These are phyloP conservation scores for Linum usitatissimum DNA, from an alignment of 345 rosid genomes.

Conservation along the genomic window DNA sequence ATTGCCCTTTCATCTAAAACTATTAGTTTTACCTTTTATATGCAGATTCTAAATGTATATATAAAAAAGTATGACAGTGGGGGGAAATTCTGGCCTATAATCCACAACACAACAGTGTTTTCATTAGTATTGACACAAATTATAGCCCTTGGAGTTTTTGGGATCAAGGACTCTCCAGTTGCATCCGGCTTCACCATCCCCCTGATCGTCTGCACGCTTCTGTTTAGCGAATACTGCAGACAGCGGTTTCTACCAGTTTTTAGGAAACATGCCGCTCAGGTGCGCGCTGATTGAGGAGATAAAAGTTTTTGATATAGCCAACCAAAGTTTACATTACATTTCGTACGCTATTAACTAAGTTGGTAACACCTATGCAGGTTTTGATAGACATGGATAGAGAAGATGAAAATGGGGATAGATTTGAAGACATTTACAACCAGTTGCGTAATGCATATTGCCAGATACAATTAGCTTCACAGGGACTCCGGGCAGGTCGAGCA, in stretches of 20 bases:
- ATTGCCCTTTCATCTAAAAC: background rate
- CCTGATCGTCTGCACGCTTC: slow-evolving; percentile 48
- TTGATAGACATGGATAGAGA: slow-evolving; percentile 74
- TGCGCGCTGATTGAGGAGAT: slow-evolving; percentile 12
- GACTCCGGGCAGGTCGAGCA: slow-evolving; percentile 8
- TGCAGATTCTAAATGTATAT: slow-evolving; percentile 82
- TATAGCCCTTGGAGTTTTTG: slow-evolving; percentile 79
- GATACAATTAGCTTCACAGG: slow-evolving; percentile 28
- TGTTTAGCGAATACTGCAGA: slow-evolving; percentile 75
- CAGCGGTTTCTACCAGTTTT: slow-evolving; percentile 62
- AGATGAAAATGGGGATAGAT: slow-evolving; percentile 49
- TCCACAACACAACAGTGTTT: slow-evolving; percentile 77
- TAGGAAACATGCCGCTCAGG: slow-evolving; percentile 57
- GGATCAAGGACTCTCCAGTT: slow-evolving; percentile 53
- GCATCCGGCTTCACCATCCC: slow-evolving; percentile 77
- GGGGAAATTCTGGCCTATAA: slow-evolving; percentile 81
- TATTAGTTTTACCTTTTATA: slow-evolving; percentile 2
- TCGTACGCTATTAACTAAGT: too few relatives aligned
- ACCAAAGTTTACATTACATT: too few relatives aligned
- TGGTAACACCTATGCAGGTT: slow-evolving; percentile 27
- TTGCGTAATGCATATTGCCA: slow-evolving; percentile 64
- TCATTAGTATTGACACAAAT: slow-evolving; percentile 72
- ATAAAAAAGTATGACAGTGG: slow-evolving; percentile 59
- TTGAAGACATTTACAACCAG: slow-evolving; percentile 36
- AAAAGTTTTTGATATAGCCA: too few relatives aligned